Conservation (phyloP, 805 yeast species). For the Teunomyces kruisii region DNA sequence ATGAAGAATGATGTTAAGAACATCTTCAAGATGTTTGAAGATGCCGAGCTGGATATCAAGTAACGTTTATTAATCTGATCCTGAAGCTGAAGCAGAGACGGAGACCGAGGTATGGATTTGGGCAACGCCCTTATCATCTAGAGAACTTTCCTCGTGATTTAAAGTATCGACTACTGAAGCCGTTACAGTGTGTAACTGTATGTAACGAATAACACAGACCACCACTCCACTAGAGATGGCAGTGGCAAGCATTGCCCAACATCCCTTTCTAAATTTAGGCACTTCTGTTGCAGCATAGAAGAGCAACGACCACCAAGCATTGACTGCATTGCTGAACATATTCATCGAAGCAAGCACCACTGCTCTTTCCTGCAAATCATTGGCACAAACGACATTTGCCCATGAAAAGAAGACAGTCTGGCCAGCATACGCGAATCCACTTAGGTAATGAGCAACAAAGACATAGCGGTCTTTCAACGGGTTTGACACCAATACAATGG, state of each 20-base stretch:
- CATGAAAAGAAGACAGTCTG: slow-evolving; percentile 63
- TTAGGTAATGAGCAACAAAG: slow-evolving; percentile 55
- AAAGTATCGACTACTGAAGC: neutral
- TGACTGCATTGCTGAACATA: slow-evolving; percentile 61
- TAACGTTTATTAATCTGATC: neutral
- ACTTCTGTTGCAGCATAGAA: slow-evolving; percentile 53
- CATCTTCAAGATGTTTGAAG: slow-evolving; percentile 58
- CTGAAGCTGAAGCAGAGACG: neutral
- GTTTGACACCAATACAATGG: slow-evolving; percentile 45
- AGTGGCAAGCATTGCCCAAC: slow-evolving; percentile 59
- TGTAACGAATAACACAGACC: slow-evolving; percentile 40
- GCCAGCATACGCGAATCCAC: slow-evolving; percentile 57
- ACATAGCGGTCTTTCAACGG: slow-evolving; percentile 40
- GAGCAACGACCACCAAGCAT: slow-evolving; percentile 63
- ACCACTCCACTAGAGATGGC: slow-evolving; percentile 41
- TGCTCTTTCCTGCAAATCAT: slow-evolving; percentile 64
- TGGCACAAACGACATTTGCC: slow-evolving; percentile 59
- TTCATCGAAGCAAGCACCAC: slow-evolving; percentile 65
- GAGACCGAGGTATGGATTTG: neutral
- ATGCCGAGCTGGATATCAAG: slow-evolving; percentile 37
- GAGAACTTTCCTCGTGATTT: neutral
- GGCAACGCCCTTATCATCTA: neutral
- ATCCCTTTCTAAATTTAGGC: slow-evolving; percentile 52
- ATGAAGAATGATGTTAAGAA: slow-evolving; percentile 69
- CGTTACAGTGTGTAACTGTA: slow-evolving; percentile 40